phyloP scores from a whole-genome alignment of 257 asterid genomes.

The Fraxinus americana region DNA sequence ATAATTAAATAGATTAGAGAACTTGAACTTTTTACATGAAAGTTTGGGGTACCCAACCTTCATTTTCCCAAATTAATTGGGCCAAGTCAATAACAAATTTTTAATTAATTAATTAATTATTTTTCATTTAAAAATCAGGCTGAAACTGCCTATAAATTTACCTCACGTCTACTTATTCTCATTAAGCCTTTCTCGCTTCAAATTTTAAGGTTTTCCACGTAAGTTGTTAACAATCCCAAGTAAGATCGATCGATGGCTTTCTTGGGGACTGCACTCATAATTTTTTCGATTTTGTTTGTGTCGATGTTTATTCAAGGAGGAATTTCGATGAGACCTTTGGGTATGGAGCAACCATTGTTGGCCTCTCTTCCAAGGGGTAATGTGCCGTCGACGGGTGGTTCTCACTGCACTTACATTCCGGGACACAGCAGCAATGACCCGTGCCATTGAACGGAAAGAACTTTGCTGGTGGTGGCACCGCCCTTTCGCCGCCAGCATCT shows the following conservation, averaged over 20 bases:
- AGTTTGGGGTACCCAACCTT: too few species aligned
- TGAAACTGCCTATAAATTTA: constrained; percentile 18
- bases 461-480: constrained; percentile 29
- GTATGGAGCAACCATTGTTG: constrained; percentile 21
- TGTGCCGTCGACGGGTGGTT: constrained; percentile 40
- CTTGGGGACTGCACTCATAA: constrained; percentile 13
- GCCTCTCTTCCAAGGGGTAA: constrained; percentile 58
- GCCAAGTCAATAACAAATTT: not conserved
- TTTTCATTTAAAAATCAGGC: not conserved
- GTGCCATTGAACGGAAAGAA: constrained; percentile 42
- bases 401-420: constrained; percentile 60
- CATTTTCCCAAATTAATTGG: not conserved
- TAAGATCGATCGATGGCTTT: constrained; percentile 32
- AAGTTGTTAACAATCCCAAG: not conserved
- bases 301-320: constrained; percentile 23
- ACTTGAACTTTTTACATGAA: too few species aligned
- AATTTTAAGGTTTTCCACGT: not conserved
- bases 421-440: constrained; percentile 22
- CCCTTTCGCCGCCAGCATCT: constrained; percentile 4
- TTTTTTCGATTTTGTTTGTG: constrained; percentile 17
- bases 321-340: constrained; percentile 37
- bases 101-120: not conserved
- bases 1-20: too few species aligned
- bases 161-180: constrained; percentile 1
- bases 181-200: not conserved